Base-by-base conservation (phyloP, 495 filamentous ascomycete genomes). In the Aspergillus indologenus region DNA sequence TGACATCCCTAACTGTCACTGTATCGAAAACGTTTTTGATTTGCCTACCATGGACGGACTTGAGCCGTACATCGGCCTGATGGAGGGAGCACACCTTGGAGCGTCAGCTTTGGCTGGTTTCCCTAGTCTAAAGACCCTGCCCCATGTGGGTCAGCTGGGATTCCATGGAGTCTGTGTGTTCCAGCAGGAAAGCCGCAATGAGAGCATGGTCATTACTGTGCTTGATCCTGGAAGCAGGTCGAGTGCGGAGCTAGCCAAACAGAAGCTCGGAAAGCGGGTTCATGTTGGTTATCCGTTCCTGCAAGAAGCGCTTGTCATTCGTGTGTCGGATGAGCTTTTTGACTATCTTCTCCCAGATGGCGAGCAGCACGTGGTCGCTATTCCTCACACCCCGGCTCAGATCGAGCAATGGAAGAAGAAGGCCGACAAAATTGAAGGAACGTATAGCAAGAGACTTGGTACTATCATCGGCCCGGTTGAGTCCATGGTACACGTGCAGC, bases 161-260 rank as follows among this genome's bases (percentile, higher is more conserved):
- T 96, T 94, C 74, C 92, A 96, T 69, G 90, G 90, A 12, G 91
- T 99, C 47, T 91, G 84, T 61, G 90, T 99, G n/a, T 99, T 99
- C 76, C 90, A 96, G 69, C 91, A 95, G 61, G 93, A 97, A 46
- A 96, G 91, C 67, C 87, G 92, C 53, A 97, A 98, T 64, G 90
- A 97, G 78, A 98, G 92, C 67, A 95, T 97, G 90, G 83, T 97
- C 15, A 80, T 98, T 58, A 96, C 89, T 14, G 74, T 98, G 26
- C 71, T 87, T 42, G 87, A 93, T 56, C 82, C 88, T 8, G 91
- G 90, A 53, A 75, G 75, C 59, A 83, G 86, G 20, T 86, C 87
- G 44, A 89, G 81, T 61, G 79, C 87, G 40, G 86, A 88, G 61
- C 68, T 81, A 47, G 91, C 92, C 4, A 91, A 90, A 67, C 69